These are phyloP conservation scores for Panicum miliaceum DNA, from an alignment of 176 grass and related monocot species.

Conservation along the genomic window DNA sequence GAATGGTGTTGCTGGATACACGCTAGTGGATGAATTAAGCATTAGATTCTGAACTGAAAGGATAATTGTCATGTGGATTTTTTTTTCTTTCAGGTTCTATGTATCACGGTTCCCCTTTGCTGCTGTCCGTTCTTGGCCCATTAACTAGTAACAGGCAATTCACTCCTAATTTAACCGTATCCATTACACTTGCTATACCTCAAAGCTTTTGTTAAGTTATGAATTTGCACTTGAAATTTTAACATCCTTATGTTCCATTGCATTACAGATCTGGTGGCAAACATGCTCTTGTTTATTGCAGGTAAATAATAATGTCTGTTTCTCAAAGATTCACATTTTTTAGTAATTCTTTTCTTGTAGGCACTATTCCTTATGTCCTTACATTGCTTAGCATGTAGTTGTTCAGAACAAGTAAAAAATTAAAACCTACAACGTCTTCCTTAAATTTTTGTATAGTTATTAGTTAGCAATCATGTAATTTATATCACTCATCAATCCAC, in stretches of 20 bases:
- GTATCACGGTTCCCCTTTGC: constrained; percentile 94
- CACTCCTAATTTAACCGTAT: background rate
- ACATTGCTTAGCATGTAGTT: constrained; percentile 23
- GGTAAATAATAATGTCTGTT: constrained; percentile 53
- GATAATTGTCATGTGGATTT: constrained; percentile 12
- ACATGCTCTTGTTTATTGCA: constrained; percentile 69
- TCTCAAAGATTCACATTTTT: background rate
- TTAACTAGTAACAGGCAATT: constrained; percentile 70
- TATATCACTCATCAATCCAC: constrained; percentile 60
- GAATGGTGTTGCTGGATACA: background rate
- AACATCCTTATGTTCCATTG: constrained; percentile 34
- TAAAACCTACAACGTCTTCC: background rate
- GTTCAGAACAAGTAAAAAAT: background rate
- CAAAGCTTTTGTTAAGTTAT: background rate
- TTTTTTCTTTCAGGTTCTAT: constrained; percentile 83
- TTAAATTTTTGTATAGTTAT: background rate
- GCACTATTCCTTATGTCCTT: background rate
- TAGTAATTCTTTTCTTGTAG: background rate
- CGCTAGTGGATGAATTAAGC: background rate
- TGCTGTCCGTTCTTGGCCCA: constrained; percentile 78
- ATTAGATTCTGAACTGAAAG: background rate
- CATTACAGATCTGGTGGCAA: constrained; percentile 65
- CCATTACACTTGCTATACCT: background rate
- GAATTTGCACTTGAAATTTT: constrained; percentile 1
- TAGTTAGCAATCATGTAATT: constrained; percentile 19